Evolutionary conservation across 805 yeast genomes (phyloP).

Genomic region (Wickerhamiella shivajii): DNA sequence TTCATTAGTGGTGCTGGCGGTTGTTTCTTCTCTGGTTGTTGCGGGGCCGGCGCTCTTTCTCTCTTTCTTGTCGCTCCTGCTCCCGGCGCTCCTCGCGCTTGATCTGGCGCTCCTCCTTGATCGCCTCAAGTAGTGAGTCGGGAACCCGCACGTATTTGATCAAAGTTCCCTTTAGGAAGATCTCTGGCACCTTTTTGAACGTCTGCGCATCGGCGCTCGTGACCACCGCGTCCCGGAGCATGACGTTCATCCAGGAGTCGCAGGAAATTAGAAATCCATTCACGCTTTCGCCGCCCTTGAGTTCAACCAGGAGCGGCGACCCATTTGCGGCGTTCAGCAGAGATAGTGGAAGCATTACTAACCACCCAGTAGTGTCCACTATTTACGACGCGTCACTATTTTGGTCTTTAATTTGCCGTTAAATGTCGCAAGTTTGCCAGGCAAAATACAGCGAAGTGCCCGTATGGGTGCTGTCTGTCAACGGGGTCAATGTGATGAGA

Average conservation of each 20-base stretch:
- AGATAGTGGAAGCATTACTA: conserved; percentile 67
- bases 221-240: conserved; percentile 57
- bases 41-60: conserved; percentile 5
- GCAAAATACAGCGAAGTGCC: conserved; percentile 34
- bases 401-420: background rate
- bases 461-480: conserved; percentile 39
- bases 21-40: conserved; percentile 6
- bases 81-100: conserved; percentile 25
- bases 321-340: conserved; percentile 82
- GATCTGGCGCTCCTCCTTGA: conserved; percentile 25
- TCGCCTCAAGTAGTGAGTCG: conserved; percentile 26
- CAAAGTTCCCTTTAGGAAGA: conserved; percentile 18
- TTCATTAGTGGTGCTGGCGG: conserved; percentile 8
- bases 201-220: conserved; percentile 9
- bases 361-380: conserved; percentile 2
- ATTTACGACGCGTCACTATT: background rate
- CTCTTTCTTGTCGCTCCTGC: conserved; percentile 5
- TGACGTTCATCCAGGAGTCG: conserved; percentile 92
- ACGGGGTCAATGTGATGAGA: conserved; percentile 74
- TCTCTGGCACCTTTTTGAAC: conserved; percentile 13
- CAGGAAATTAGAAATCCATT: conserved; percentile 75
- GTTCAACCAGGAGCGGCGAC: conserved; percentile 73
- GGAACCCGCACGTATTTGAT: conserved; percentile 31
- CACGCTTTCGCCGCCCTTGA: conserved; percentile 80
- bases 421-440: conserved; percentile 25